phyloP scores from a whole-genome alignment of 2,329 filamentous ascomycete genomes.

The Fusarium abutilonis region DNA sequence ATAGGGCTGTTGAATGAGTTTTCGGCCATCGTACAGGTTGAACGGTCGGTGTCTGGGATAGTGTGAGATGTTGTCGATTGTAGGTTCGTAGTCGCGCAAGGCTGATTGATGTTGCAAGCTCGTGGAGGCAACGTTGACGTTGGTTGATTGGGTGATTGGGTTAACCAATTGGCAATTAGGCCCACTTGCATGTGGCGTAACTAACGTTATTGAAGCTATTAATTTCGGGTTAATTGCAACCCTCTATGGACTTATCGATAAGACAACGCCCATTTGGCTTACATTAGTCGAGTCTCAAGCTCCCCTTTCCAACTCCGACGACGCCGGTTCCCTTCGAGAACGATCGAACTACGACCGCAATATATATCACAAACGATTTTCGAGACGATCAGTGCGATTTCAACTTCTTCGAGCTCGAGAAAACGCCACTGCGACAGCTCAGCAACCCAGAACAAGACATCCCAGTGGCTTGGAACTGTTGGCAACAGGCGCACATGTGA shows the following conservation, averaged over 20 bases:
- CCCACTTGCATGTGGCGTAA: conserved; percentile 31
- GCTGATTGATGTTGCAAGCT: conserved; percentile 24
- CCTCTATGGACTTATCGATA: conserved; percentile 42
- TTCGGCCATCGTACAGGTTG: conserved; percentile 40
- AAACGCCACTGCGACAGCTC: conserved; percentile 16
- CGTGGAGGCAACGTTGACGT: conserved; percentile 26
- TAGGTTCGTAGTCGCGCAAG: conserved; percentile 18
- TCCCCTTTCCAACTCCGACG: conserved; percentile 45
- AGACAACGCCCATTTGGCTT: conserved; percentile 29
- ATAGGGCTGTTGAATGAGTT: conserved; percentile 61
- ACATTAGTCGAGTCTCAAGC: conserved; percentile 42
- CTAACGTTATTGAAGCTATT: conserved; percentile 14
- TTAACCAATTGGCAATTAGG: conserved; percentile 8
- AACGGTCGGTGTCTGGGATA: neutral
- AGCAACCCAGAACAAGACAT: conserved; percentile 31
- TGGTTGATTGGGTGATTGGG: conserved; percentile 30
- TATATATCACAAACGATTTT: conserved; percentile 23
- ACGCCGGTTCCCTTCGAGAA: conserved; percentile 39
- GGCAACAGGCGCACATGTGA: conserved; percentile 44
- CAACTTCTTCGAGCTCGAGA: neutral
- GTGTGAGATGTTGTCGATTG: neutral
- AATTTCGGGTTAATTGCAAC: conserved; percentile 46
- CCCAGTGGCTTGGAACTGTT: conserved; percentile 34
- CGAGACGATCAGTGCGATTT: conserved; percentile 1
- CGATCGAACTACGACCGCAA: conserved; percentile 31